Evolutionary conservation across 2,329 filamentous ascomycete genomes (phyloP), one percentile per base, ranked within the genome.

Genomic region (Eutypella sp.): DNA sequence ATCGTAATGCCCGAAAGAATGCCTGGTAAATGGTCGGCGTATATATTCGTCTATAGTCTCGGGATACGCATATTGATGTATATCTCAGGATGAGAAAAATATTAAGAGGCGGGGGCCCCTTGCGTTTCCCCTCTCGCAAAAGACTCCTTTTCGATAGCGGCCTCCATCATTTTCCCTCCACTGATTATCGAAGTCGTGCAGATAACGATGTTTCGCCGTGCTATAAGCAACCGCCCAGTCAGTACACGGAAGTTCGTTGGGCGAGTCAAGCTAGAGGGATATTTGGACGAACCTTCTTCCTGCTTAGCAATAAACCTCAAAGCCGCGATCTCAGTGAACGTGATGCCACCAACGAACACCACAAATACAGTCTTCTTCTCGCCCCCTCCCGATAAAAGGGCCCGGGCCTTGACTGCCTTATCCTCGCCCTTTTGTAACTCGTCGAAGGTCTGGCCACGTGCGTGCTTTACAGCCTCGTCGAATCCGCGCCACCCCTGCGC

Each of bases 281-380:
- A 27, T 27, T 11, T 31, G 22, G 19, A 59, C 72, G 55, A 61
- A 82, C 81, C 78, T 74, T 87, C 79, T 81, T 93, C 84, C 66
- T 92, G 84, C 62, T 83, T 83, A 9, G 87, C 89, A 55, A 99
- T 85, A 63, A 96, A 97, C 45, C 95, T 79, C 62, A 99, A 65
- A 18, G 95, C 93, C 34, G 95, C 90, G 63, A 99, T 92, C 68
- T 99, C 93, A 0, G 93, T 92, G 62, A 95, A 96, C 0, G 90
- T 96, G 45, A 99, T 87, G 2, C 93, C 95, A n/a, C 93, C 93
- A 16, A 99, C 72, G 67, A 97, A 97, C 56, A 97, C 95, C n/a
- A 99, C 84, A 60, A 96, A 88, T 1, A 95, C 85, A 0, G 87
- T 92, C 72, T 96, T 95, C 64, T 83, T 84, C 42, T 81, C 81